Evolutionary conservation across 1,284 basidiomycete species (phyloP), one percentile per base, ranked within the genome.

Genomic region (Puccinia brachypodii): DNA sequence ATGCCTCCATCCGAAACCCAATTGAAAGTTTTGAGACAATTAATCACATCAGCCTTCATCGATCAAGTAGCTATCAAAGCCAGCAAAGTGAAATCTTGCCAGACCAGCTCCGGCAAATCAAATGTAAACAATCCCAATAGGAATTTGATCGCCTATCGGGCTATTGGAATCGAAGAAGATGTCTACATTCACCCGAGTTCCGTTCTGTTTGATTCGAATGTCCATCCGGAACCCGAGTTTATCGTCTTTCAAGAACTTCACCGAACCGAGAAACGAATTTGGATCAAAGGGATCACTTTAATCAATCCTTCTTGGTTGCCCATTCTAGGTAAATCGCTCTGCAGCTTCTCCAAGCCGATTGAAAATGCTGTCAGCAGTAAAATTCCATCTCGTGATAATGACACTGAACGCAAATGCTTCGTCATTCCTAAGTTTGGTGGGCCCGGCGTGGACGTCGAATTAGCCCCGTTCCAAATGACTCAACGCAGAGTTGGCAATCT

Each of bases 51-150:
- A 1, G 94, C 92, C 7, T 98, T 97, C 87, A 94, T 98, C 84
- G 96, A 99, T 87, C 95, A 98, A 86, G 91, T 98, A 2, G 97
- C 97, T 19, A 90, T 96, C 31, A 91, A 97, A 25, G 95, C 94
- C 84, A 96, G 98, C 85, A 87, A 94, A 66, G 89, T 92, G 13
- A 84, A 86, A 66, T 84, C 85, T 36, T 88, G 88, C n/a, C 71
- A 75, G 40, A 86, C 88, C 1, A 87, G 88, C 2, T 88, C 89
- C n/a, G 83, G 85, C 0, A 93, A 92, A 4, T 87, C 89, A 47
- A 91, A 94, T 84, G 93, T 90, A 87, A 89, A 91, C 8, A 93
- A 91, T 22, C 90, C 92, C 0, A 92, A 91, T 82, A 50, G 14
- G 22, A 72, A 72, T 56, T 92, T 92, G 19, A 91, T 99, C 9